Base-by-base conservation (phyloP, 495 filamentous ascomycete species). In the Cladorrhinum samala region DNA sequence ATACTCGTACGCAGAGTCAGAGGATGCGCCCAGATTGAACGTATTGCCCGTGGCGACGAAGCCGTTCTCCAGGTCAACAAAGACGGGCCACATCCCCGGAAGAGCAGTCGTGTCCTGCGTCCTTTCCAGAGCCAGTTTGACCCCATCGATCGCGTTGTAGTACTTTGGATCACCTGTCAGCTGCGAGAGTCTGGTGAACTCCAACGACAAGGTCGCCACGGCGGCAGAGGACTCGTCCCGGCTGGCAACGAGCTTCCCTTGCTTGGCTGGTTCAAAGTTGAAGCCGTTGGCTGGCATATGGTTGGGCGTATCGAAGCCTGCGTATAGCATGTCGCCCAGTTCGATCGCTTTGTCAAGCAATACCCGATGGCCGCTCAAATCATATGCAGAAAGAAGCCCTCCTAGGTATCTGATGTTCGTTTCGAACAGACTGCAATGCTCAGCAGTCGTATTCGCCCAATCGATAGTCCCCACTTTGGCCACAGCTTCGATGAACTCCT, bases 1-100 rank as follows among this genome's bases (percentile, higher is more conserved):
- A 64, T 96, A 96, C 67, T 97, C 93, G 64, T 94, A 95, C 8
- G 84, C 79, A 8, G 87, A 91, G 65, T 95, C 91, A 3, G 86
- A 80, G 61, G 81, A 70, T 9, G 80, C 86, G 38, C 87, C 91
- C 18, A 95, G 68, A 0, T 82, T 84, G 58, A 83, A 96, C 17
- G 57, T 52, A 17, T 23, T 68, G 19, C 71, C 72, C 17, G 45
- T 27, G 20, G 61, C 49, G 27, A 60, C 46, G 45, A 69, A 57
- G 39, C 59, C 46, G 21, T 69, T 59, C 14, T 46, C 40, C 23
- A 69, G 62, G 68, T 95, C 87, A n/a, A 95, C 63, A 37, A 70
- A 74, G 9, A 77, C 66, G 8, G 91, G 91, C 88, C 88, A 96
- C 70, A 96, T 72, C 2, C 91, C 91, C 2, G 91, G 89, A 21